A percentile compares a stretch with the other conserved stretches of the same genome.
Conservation (phyloP, 2,329 filamentous ascomycete genomes). For the Fusarium decemcellulare region DNA sequence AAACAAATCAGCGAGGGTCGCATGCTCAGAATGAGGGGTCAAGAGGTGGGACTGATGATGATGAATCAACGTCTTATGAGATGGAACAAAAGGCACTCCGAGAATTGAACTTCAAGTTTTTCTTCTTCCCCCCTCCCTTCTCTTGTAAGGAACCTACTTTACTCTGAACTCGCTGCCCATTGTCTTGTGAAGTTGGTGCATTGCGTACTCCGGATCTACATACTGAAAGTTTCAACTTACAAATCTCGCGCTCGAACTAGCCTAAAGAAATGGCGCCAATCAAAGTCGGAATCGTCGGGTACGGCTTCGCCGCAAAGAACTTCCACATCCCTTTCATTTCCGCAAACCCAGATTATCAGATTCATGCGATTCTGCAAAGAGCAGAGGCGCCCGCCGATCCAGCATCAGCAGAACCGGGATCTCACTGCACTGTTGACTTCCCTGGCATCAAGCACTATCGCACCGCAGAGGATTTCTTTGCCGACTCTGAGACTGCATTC, state of each 20-base stretch:
- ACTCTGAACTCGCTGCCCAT: not conserved
- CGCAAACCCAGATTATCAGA: slow-evolving; percentile 59
- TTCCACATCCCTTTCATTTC: slow-evolving; percentile 67
- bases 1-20: not conserved
- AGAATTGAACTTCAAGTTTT: too few relatives aligned
- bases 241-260: too few relatives aligned
- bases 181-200: too few relatives aligned
- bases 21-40: not conserved
- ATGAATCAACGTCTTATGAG: not conserved
- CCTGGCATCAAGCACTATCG: slow-evolving; percentile 69
- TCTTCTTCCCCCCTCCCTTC: too few relatives aligned
- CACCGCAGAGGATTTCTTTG: slow-evolving; percentile 70
- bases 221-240: too few relatives aligned
- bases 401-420: slow-evolving; percentile 44
- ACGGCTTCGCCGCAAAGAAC: slow-evolving; percentile 62
- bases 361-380: slow-evolving; percentile 64
- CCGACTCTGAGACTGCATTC: slow-evolving; percentile 70
- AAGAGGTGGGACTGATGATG: not conserved
- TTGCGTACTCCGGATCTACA: too few relatives aligned
- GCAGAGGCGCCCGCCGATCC: slow-evolving; percentile 53
- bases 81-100: not conserved
- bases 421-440: slow-evolving; percentile 64
- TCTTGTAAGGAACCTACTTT: not conserved
- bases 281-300: slow-evolving; percentile 65
- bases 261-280: slow-evolving; percentile 46